Conservation (phyloP, 768 basidiomycete species). For the Tricholomella constricta region DNA sequence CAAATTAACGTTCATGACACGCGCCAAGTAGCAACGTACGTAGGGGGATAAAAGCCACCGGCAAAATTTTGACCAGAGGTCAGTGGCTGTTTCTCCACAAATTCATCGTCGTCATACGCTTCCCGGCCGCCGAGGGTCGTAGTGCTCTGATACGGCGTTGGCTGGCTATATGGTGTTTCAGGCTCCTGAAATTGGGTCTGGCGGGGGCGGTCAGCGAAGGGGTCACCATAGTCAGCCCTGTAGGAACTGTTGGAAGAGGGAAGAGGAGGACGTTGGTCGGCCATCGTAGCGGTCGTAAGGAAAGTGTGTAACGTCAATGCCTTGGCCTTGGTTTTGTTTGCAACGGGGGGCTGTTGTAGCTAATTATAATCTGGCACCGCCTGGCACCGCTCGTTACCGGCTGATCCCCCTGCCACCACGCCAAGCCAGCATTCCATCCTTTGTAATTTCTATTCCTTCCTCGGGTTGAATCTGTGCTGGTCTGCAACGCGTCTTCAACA, state of each 20-base stretch:
- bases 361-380: conserved; percentile 20
- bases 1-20: conserved; percentile 7
- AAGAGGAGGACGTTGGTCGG: conserved; percentile 40
- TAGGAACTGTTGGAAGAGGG: conserved; percentile 34
- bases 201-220: conserved; percentile 71
- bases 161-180: conserved; percentile 41
- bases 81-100: conserved; percentile 75
- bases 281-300: conserved; percentile 30
- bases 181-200: conserved; percentile 65
- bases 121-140: conserved; percentile 49
- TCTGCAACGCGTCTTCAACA: too few relatives aligned
- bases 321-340: conserved; percentile 25
- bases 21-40: conserved; percentile 44
- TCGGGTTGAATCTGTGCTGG: too few relatives aligned
- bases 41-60: conserved; percentile 75
- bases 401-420: conserved; percentile 8
- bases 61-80: conserved; percentile 56
- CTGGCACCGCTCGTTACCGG: conserved; percentile 10
- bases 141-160: conserved; percentile 47
- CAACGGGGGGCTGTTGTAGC: conserved; percentile 20
- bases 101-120: conserved; percentile 66
- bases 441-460: neutral
- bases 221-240: conserved; percentile 51
- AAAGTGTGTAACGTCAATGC: conserved; percentile 21
- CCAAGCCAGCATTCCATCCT: neutral